These are phyloP conservation scores for Talinum fruticosum DNA, from an alignment of 148 eudicot genomes.

Conservation along the genomic window DNA sequence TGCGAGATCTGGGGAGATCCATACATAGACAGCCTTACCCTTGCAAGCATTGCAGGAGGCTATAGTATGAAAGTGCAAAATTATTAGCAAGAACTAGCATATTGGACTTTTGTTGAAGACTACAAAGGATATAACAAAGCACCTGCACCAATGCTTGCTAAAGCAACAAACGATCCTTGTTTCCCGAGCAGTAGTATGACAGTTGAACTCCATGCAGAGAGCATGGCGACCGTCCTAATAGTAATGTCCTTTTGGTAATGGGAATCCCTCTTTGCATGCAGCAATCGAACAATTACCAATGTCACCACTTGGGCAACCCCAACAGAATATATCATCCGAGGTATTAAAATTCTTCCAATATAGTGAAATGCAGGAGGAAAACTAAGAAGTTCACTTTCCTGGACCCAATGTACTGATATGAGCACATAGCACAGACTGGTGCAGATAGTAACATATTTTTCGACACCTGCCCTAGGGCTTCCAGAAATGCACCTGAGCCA, in stretches of 20 bases:
- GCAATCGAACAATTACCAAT: constrained; percentile 44
- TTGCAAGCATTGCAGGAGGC: no score
- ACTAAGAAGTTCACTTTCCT: constrained; percentile 51
- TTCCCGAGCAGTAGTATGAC: constrained; percentile 77
- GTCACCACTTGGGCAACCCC: constrained; percentile 57
- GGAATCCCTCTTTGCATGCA: constrained; percentile 26
- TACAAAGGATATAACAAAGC: constrained; percentile 20
- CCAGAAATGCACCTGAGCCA: constrained; percentile 38
- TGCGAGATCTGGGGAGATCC: no score
- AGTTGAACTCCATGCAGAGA: constrained; percentile 77
- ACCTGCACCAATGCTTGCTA: constrained; percentile 81
- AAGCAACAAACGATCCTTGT: constrained; percentile 73
- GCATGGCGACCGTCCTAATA: constrained; percentile 55
- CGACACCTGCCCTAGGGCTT: constrained; percentile 28
- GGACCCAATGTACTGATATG: constrained; percentile 58
- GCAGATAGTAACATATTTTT: constrained; percentile 54
- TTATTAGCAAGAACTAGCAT: background rate
- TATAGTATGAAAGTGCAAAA: background rate
- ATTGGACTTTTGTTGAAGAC: background rate
- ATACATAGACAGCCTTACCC: no score
- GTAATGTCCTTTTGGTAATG: constrained; percentile 43
- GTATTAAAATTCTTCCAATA: constrained; percentile 46
- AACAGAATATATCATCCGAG: constrained; percentile 61
- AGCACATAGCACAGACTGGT: constrained; percentile 58
- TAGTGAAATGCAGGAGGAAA: constrained; percentile 31